These are phyloP conservation scores for Flaveria trinervia DNA, from an alignment of 129 eudicot genomes.

Conservation along the genomic window DNA sequence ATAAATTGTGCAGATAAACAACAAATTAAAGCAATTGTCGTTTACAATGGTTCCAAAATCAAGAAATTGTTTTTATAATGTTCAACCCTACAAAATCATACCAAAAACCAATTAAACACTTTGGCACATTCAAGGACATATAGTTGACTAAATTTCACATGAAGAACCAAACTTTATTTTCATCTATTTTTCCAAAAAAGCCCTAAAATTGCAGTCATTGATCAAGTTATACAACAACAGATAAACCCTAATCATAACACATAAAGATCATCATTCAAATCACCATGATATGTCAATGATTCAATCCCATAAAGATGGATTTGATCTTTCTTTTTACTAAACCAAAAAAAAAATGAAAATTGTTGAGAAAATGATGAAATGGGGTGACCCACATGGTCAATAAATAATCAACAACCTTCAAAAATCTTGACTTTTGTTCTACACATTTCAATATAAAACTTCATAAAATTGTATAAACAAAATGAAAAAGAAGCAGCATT, in stretches of 20 bases:
- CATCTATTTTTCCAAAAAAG: background rate
- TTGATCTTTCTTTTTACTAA: conserved; percentile 16
- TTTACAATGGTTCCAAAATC: conserved; percentile 26
- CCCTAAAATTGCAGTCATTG: conserved; percentile 17
- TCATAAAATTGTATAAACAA: background rate
- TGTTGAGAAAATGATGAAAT: conserved; percentile 12
- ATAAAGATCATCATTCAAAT: conserved; percentile 31
- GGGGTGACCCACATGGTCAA: conserved; percentile 42
- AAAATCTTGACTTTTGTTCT: conserved; percentile 36
- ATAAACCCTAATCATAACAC: conserved; percentile 26
- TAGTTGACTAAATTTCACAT: background rate
- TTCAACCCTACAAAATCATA: conserved; percentile 16
- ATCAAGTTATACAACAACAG: background rate
- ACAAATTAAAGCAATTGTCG: conserved; percentile 18
- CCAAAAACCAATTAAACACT: background rate
- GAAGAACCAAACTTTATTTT: background rate
- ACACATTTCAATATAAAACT: conserved; percentile 23
- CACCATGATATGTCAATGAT: conserved; percentile 33
- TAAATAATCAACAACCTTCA: conserved; percentile 38
- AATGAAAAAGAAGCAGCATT: conserved; percentile 36
- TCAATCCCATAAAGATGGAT: conserved; percentile 23
- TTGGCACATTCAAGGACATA: conserved; percentile 2
- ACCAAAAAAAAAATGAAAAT: background rate
- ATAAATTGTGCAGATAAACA: conserved; percentile 18
- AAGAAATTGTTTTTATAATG: conserved; percentile 16